A percentile compares a stretch with the other conserved stretches of the same genome.
Conservation (phyloP, 768 basidiomycete species). For the Leccinellum albellum region DNA sequence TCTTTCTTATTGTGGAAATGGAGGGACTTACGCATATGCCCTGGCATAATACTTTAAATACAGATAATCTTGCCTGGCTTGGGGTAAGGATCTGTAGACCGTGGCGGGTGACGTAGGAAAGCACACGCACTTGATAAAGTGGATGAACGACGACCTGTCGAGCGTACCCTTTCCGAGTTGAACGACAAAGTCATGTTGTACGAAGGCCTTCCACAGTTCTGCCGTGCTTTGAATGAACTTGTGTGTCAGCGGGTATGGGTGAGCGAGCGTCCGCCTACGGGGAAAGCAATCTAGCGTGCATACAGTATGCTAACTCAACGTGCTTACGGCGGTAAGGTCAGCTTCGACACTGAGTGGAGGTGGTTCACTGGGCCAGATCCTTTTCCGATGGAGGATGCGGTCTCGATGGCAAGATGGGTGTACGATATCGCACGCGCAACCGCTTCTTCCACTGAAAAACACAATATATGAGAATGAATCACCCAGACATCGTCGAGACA, state of each 20-base stretch:
- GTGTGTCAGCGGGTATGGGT: constrained; percentile 67
- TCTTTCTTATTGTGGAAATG: background rate
- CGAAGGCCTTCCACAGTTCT: constrained; percentile 65
- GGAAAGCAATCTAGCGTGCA: background rate
- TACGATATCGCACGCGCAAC: constrained; percentile 60
- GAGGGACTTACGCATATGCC: constrained; percentile 57
- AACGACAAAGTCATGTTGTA: constrained; percentile 81
- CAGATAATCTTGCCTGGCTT: constrained; percentile 69
- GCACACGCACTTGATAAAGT: constrained; percentile 73
- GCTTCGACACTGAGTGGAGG: constrained; percentile 52
- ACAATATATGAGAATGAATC: background rate
- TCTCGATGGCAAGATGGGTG: constrained; percentile 69
- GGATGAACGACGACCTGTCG: constrained; percentile 59
- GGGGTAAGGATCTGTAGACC: background rate
- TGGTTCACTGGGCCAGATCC: constrained; percentile 90
- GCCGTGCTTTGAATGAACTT: constrained; percentile 57
- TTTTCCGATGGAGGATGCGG: constrained; percentile 61
- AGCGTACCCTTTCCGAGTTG: constrained; percentile 73
- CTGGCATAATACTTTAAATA: constrained; percentile 83
- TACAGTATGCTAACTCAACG: background rate
- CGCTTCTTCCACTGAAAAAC: constrained; percentile 51
- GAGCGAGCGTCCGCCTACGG: constrained; percentile 49
- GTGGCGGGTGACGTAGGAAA: background rate
- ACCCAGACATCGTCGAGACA: background rate
- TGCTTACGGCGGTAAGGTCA: constrained; percentile 55